These are phyloP conservation scores for Trifolium fragiferum DNA, from an alignment of 306 rosid species.

Conservation along the genomic window DNA sequence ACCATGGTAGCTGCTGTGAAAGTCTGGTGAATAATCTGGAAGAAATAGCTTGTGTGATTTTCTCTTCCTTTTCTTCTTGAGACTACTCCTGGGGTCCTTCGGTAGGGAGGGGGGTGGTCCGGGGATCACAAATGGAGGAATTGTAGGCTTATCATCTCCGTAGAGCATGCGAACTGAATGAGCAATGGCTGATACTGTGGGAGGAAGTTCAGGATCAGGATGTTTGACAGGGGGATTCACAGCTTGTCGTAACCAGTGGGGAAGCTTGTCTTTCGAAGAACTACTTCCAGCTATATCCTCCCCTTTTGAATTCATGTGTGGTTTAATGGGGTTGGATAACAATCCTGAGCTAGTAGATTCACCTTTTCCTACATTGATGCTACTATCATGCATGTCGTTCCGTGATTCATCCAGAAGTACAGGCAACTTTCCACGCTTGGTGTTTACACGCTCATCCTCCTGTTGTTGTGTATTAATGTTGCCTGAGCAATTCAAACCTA, in stretches of 20 bases:
- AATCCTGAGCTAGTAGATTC: slow-evolving; percentile 59
- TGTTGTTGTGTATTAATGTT: slow-evolving; percentile 51
- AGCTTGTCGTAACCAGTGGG: slow-evolving; percentile 98
- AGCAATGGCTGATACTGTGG: slow-evolving; percentile 89
- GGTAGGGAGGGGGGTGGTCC: slow-evolving; percentile 88
- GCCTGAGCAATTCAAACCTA: slow-evolving; percentile 68
- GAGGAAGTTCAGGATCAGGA: slow-evolving; percentile 83
- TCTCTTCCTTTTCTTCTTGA: slow-evolving; percentile 73
- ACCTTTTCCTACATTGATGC: slow-evolving; percentile 57
- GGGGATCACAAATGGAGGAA: slow-evolving; percentile 95
- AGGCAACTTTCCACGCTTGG: slow-evolving; percentile 70
- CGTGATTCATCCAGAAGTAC: slow-evolving; percentile 67
- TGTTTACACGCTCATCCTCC: slow-evolving; percentile 64
- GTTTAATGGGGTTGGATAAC: slow-evolving; percentile 56
- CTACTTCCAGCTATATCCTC: slow-evolving; percentile 68
- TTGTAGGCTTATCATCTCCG: slow-evolving; percentile 77
- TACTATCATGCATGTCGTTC: slow-evolving; percentile 52
- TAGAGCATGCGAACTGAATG: slow-evolving; percentile 87
- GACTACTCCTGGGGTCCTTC: slow-evolving; percentile 81
- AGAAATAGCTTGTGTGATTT: slow-evolving; percentile 51
- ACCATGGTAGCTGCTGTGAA: slow-evolving; percentile 43
- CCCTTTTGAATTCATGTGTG: slow-evolving; percentile 48
- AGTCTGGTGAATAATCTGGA: slow-evolving; percentile 55
- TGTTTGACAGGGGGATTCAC: slow-evolving; percentile 75
- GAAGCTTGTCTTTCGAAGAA: slow-evolving; percentile 81